A percentile compares a stretch with the other conserved stretches of the same genome.
phyloP scores from a whole-genome alignment of 306 rosid genomes.

The Corylus americana region DNA sequence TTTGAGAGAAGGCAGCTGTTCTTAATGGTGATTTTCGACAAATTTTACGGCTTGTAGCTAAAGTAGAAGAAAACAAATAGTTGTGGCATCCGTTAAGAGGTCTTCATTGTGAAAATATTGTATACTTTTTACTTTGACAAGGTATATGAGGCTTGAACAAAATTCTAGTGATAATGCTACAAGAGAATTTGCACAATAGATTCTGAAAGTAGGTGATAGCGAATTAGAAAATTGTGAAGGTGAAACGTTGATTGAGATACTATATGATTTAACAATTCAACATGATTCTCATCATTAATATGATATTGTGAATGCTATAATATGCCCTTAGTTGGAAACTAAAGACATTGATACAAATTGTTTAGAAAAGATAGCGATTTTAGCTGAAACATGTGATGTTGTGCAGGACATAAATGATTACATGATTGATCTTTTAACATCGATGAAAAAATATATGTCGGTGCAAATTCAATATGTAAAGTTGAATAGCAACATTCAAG shows the following conservation, averaged over 20 bases:
- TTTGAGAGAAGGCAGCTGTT: not conserved
- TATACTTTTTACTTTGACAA: not conserved
- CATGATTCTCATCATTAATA: not conserved
- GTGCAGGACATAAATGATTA: not conserved
- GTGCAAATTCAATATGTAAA: not conserved
- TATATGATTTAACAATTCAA: not conserved
- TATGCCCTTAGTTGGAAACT: not conserved
- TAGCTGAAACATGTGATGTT: not conserved
- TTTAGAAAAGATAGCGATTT: not conserved
- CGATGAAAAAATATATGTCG: not conserved
- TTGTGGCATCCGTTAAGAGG: not conserved
- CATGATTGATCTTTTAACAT: not conserved
- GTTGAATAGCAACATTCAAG: not conserved
- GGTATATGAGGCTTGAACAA: not conserved
- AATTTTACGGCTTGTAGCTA: not conserved
- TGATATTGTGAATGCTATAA: not conserved
- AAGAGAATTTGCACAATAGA: not conserved
- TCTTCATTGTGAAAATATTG: not conserved
- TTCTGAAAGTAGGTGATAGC: not conserved
- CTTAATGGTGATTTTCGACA: constrained; percentile 6
- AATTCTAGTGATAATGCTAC: not conserved
- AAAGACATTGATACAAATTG: not conserved
- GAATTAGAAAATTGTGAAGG: not conserved
- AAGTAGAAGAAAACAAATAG: not conserved
- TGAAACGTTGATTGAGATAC: not conserved